Base-by-base conservation (phyloP, 2,329 filamentous ascomycete genomes). In the Alternaria longipes region DNA sequence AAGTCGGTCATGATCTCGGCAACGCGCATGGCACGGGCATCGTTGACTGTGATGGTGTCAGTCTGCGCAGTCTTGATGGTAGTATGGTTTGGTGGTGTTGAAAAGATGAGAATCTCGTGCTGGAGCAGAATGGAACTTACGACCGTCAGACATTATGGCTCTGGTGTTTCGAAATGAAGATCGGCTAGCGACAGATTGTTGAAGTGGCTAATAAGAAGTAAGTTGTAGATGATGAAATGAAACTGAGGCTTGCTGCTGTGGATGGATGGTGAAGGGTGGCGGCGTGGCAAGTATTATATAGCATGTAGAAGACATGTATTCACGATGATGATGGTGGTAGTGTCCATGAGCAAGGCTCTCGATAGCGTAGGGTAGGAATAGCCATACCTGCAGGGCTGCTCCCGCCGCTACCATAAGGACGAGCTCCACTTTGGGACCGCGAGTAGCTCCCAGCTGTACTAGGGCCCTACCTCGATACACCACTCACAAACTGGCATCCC, bases 1-100 rank as follows among this genome's bases (percentile, higher is more conserved):
- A 87, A 90, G 78, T 90, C 87, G 64, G 84, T 84, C 80, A 90
- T 87, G 72, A 90, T 84, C 76, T 90, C 87, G 47, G 86, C 82
- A 66, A 90, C 79, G 67, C 87, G 84, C 74, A 89, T 81, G 51
- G 87, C 87, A 71, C 87, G 85, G 60, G 86, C 86, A 73, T 89
- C 83, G 72, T 90, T 90, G 68, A 88, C 87, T 90, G 73, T 16
- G 57, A 41, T 18, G 5, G 41, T 60, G 49, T 73, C 62, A 74
- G 62, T 41, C 18, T 32, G 5, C 34, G 32, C 11, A 26, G 55
- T 26, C 41, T 20, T 16, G 42, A 7, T 30, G 9, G 28, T 20
- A 14, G 42, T 5, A 46, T 11, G 44, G 45, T 28, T 51, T 32
- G 24, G 40, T n/a, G 12, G 14, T n/a, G 22, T 20, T 36, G 51